These are phyloP conservation scores for Globisporangium okanoganense DNA, from an alignment of 352 stramenopile genomes.

Conservation along the genomic window DNA sequence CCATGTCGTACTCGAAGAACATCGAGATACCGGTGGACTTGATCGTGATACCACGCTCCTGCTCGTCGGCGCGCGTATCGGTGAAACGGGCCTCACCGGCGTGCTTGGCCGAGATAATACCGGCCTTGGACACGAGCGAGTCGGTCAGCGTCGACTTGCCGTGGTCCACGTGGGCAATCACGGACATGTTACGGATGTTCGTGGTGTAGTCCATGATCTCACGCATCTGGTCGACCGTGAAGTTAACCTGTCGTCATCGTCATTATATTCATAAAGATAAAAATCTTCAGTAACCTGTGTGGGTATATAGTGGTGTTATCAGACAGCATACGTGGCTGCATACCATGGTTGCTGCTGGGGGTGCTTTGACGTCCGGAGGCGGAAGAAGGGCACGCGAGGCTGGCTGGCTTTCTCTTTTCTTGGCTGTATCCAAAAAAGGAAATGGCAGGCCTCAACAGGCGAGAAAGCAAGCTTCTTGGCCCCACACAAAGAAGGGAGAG, in stretches of 20 bases:
- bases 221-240: conserved; percentile 99
- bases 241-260: conserved; percentile 92
- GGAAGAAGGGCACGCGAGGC: conserved; percentile 17
- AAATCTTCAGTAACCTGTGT: conserved; percentile 2
- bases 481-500: conserved; percentile 23
- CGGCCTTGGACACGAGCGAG: conserved; percentile 98
- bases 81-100: conserved; percentile 98
- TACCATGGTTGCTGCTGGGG: conserved; percentile 52
- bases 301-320: no score
- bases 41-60: conserved; percentile 99
- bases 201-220: conserved; percentile 98
- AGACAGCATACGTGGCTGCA: neutral
- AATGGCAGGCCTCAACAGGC: conserved; percentile 37
- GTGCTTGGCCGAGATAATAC: conserved; percentile 99
- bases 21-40: conserved; percentile 99
- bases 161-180: conserved; percentile 99
- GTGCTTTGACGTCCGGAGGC: conserved; percentile 19
- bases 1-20: conserved; percentile 99
- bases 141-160: conserved; percentile 99
- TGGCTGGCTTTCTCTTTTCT: conserved; percentile 20
- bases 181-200: conserved; percentile 99
- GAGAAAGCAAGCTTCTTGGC: neutral
- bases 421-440: conserved; percentile 57
- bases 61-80: conserved; percentile 99
- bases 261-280: neutral